These are phyloP conservation scores for Bremia lactucae DNA, from an alignment of 352 stramenopile species.

Conservation along the genomic window DNA sequence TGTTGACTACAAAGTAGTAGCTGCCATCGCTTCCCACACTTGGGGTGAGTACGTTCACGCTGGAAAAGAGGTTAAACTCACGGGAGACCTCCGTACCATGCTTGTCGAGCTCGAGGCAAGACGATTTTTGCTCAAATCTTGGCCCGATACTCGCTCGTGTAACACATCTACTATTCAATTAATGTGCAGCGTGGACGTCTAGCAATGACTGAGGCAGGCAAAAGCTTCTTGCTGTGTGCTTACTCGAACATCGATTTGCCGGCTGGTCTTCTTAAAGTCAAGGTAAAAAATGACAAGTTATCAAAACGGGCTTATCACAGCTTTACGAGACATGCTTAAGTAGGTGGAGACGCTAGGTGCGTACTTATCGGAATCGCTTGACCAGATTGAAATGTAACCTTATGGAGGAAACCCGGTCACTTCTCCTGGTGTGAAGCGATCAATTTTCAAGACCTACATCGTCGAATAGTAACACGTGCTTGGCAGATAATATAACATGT, in stretches of 20 bases:
- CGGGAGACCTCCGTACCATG: constrained; percentile 44
- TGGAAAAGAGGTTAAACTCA: constrained; percentile 52
- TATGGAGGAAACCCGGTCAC: too few relatives aligned
- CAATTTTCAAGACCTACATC: too few relatives aligned
- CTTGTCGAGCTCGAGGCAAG: constrained; percentile 63
- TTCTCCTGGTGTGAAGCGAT: too few relatives aligned
- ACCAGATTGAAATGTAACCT: constrained; percentile 68
- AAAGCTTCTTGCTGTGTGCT: constrained; percentile 66
- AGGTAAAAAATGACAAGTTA: constrained; percentile 24
- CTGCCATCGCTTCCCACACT: constrained; percentile 73
- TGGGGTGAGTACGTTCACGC: constrained; percentile 77
- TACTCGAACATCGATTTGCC: constrained; percentile 50
- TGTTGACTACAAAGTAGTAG: constrained; percentile 78
- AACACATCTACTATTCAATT: neutral
- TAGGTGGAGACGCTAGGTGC: constrained; percentile 51
- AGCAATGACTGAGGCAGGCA: constrained; percentile 51
- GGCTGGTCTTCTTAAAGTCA: constrained; percentile 60
- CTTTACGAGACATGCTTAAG: neutral
- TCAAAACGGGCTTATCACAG: neutral
- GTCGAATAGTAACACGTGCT: too few relatives aligned
- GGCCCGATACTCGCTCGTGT: neutral
- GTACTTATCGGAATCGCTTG: constrained; percentile 52
- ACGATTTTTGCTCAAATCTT: too few relatives aligned
- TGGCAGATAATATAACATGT: too few relatives aligned
- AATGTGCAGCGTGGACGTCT: constrained; percentile 38